Conservation (phyloP, 2,329 filamentous ascomycete genomes). For the Cladosporium sp. region DNA sequence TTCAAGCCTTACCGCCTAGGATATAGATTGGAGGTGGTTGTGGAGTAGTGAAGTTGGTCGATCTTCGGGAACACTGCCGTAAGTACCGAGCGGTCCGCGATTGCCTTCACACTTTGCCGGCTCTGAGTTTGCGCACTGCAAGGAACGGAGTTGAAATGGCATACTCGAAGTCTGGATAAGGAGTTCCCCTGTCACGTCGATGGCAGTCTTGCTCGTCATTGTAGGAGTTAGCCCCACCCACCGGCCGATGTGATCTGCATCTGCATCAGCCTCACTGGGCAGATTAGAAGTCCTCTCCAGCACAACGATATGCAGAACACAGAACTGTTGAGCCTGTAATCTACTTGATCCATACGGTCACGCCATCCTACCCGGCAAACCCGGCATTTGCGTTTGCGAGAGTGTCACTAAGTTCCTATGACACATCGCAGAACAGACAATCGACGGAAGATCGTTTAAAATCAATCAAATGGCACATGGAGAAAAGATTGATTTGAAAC, state of each 20-base stretch:
- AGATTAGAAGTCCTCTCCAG: neutral
- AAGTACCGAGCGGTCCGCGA: conserved; percentile 14
- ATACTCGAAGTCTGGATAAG: neutral
- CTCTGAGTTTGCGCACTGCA: neutral
- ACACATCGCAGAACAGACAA: neutral
- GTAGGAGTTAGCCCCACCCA: neutral
- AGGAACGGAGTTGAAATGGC: neutral
- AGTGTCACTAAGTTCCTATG: neutral
- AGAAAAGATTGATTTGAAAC: neutral
- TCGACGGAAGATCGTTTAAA: neutral
- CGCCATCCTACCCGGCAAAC: neutral
- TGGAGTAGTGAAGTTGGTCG: conserved; percentile 1
- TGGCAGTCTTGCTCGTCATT: neutral
- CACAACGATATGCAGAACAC: neutral
- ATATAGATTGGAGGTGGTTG: neutral
- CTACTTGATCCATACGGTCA: neutral
- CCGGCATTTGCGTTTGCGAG: neutral
- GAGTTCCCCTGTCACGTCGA: neutral
- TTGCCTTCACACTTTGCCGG: conserved; percentile 4
- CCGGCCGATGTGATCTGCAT: conserved; percentile 5
- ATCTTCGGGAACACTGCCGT: neutral
- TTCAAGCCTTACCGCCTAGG: conserved; percentile 3
- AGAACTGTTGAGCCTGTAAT: neutral
- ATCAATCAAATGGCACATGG: neutral
- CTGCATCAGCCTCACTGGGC: neutral